These are phyloP conservation scores for Melocanna baccifera DNA, from an alignment of 176 grass and related monocot genomes.

Conservation along the genomic window DNA sequence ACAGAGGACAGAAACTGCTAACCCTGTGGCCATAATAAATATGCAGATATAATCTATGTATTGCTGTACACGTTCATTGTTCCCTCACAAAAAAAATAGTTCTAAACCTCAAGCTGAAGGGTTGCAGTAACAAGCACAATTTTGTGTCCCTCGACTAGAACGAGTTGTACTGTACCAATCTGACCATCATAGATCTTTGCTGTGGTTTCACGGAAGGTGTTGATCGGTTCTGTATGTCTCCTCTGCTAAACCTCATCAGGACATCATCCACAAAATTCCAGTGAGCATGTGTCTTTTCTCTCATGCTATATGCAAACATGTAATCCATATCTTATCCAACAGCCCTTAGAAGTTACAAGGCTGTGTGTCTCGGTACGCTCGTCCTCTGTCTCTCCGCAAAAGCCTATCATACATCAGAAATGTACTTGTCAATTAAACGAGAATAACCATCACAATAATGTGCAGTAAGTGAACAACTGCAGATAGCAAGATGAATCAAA, in stretches of 20 bases:
- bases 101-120: background rate
- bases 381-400: constrained; percentile 96
- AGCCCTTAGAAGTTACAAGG: constrained; percentile 70
- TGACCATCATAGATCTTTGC: constrained; percentile 73
- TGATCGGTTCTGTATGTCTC: constrained; percentile 73
- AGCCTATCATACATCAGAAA: constrained; percentile 39
- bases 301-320: constrained; percentile 99
- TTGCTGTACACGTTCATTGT: background rate
- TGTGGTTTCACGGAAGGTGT: constrained; percentile 76
- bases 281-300: constrained; percentile 93
- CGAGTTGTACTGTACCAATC: constrained; percentile 72
- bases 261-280: constrained; percentile 87
- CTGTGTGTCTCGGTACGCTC: constrained; percentile 79
- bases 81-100: background rate
- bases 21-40: background rate
- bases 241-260: constrained; percentile 80
- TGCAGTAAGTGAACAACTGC: background rate
- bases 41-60: background rate
- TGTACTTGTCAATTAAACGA: constrained; percentile 9
- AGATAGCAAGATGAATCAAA: constrained; percentile 8
- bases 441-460: background rate
- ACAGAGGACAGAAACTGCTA: background rate
- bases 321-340: constrained; percentile 98
- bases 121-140: constrained; percentile 2
- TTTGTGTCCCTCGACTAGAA: constrained; percentile 86